These are phyloP conservation scores for Penicillium sp. DNA, from an alignment of 2,329 filamentous ascomycete species.

Conservation along the genomic window DNA sequence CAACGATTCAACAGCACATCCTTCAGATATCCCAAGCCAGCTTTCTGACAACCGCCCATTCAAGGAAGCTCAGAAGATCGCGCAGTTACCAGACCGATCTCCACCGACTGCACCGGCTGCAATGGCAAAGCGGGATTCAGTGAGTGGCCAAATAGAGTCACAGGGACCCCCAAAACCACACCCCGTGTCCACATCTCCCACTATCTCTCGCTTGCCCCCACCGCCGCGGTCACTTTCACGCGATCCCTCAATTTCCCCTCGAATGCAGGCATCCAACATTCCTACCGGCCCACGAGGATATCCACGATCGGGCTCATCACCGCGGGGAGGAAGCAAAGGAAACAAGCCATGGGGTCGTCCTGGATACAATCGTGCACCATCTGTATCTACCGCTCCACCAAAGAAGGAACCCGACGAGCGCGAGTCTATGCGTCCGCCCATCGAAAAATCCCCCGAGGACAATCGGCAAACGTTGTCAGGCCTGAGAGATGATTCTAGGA, in stretches of 20 bases:
- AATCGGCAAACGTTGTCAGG: constrained; percentile 2
- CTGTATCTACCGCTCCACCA: constrained; percentile 16
- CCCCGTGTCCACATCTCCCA: constrained; percentile 27
- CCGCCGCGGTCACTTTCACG: constrained; percentile 31
- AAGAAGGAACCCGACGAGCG: constrained; percentile 36
- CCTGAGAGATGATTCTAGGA: background rate
- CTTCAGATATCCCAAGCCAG: constrained; percentile 26
- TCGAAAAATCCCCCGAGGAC: constrained; percentile 16
- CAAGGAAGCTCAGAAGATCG: constrained; percentile 22
- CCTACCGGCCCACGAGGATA: constrained; percentile 45
- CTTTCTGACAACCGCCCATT: constrained; percentile 19
- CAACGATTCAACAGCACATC: constrained; percentile 20
- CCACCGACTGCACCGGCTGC: constrained; percentile 40
- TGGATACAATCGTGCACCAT: constrained; percentile 31
- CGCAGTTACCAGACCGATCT: constrained; percentile 30
- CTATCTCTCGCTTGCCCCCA: constrained; percentile 24
- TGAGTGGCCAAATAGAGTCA: constrained; percentile 19
- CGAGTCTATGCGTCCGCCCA: constrained; percentile 14
- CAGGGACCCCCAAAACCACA: constrained; percentile 17
- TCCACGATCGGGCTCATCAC: constrained; percentile 30
- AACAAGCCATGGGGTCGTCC: constrained; percentile 43
- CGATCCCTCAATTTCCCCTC: constrained; percentile 38
- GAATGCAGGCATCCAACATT: constrained; percentile 36
- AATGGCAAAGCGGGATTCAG: constrained; percentile 30
- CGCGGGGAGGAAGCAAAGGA: constrained; percentile 33